Percentiles rank a stretch among this genome's conserved stretches.
Evolutionary conservation across 192 early-diverging fungal genomes (phyloP).

Genomic region (Mortierella alpina): DNA sequence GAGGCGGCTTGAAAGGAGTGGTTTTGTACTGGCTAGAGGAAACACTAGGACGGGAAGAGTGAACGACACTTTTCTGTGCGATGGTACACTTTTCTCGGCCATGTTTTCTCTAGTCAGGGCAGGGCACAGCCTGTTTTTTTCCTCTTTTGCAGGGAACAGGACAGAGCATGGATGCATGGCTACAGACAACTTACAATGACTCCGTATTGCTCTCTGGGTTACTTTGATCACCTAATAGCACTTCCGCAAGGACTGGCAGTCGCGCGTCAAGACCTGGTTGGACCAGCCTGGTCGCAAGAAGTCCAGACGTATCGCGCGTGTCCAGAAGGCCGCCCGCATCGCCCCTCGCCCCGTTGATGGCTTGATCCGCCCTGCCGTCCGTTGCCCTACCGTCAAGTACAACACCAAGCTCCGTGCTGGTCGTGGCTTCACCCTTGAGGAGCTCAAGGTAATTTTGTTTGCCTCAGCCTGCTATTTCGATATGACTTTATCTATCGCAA

Average conservation of each 20-base stretch:
- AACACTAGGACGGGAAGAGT: background rate
- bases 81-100: too few relatives aligned
- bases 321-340: constrained; percentile 95
- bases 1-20: too few relatives aligned
- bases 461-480: background rate
- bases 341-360: constrained; percentile 97
- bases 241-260: constrained; percentile 99
- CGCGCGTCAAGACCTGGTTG: constrained; percentile 98
- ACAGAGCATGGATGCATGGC: background rate
- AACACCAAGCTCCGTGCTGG: constrained; percentile 78
- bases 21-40: too few relatives aligned
- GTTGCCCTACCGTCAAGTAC: constrained; percentile 85
- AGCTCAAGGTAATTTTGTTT: constrained; percentile 84
- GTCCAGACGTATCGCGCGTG: constrained; percentile 85
- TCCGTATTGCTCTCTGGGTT: background rate
- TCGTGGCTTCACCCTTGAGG: constrained; percentile 98
- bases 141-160: too few relatives aligned
- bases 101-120: too few relatives aligned
- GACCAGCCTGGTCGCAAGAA: constrained; percentile 96
- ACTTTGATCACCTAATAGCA: constrained; percentile 58
- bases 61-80: background rate
- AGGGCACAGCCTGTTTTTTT: too few relatives aligned
- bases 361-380: constrained; percentile 95
- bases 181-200: background rate
- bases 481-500: background rate